Percentiles rank a stretch among this genome's conserved stretches.
phyloP scores from a whole-genome alignment of 306 rosid species.

The Rosa chinensis region DNA sequence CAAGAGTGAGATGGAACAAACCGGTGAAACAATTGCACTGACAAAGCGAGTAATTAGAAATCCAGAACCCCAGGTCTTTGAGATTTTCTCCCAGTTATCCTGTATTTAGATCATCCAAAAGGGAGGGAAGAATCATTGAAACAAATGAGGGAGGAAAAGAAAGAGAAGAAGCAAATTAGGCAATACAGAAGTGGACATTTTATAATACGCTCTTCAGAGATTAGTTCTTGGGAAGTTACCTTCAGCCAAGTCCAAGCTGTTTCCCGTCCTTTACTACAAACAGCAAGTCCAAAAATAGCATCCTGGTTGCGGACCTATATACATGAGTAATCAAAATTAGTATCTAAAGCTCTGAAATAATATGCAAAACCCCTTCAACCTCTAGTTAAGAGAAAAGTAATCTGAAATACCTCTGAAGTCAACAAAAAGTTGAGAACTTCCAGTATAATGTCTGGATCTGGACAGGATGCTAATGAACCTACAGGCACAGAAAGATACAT shows the following conservation, averaged over 20 bases:
- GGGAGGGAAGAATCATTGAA: background rate
- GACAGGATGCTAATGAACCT: conserved; percentile 45
- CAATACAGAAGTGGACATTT: background rate
- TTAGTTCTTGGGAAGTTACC: conserved; percentile 42
- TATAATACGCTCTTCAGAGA: background rate
- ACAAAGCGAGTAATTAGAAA: conserved; percentile 70
- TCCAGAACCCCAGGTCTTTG: conserved; percentile 72
- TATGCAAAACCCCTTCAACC: conserved; percentile 3
- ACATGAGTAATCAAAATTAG: background rate
- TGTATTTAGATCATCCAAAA: conserved; percentile 27
- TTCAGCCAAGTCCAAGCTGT: conserved; percentile 86
- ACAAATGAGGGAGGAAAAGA: background rate
- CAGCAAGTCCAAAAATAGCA: conserved; percentile 65
- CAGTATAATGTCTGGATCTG: conserved; percentile 43
- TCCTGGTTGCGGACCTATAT: conserved; percentile 87
- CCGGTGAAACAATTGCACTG: conserved; percentile 72
- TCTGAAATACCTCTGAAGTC: conserved; percentile 36
- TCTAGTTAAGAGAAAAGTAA: conserved; percentile 14
- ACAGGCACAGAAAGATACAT: conserved; percentile 13
- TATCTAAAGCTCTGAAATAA: conserved; percentile 25
- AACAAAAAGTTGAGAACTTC: conserved; percentile 49
- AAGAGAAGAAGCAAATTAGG: background rate
- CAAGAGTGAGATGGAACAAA: conserved; percentile 39
- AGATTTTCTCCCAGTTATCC: conserved; percentile 70
- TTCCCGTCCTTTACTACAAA: conserved; percentile 63